Base-by-base conservation (phyloP, 73 alveolate genomes). In the Paramecium sonneborni region DNA sequence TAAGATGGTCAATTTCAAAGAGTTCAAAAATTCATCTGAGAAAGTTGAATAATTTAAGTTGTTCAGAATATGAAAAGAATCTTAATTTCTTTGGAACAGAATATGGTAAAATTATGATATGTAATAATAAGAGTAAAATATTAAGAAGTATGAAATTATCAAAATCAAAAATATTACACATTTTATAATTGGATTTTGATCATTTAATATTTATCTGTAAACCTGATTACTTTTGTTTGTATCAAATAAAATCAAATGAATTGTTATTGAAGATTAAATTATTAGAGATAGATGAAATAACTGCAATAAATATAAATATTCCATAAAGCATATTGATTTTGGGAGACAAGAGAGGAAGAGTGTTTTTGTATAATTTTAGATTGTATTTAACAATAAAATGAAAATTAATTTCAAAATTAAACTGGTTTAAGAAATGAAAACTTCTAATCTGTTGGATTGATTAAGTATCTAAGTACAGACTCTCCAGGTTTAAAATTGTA, bases 401-500 rank as follows among this genome's bases (percentile, higher is more conserved):
- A 62, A 30, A 26, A 62, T 12, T 3, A n/a, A 52, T 52, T 18
- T 62, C 84, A 62, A 62, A 62, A 62, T 62, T 62, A 62, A 11
- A 21, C 84, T 62, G 39, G 24, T 72, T 72, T 72, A 35, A 72
- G 86, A 37, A 72, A 88, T n/a, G 91, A 56, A 48, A 88, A 88
- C 24, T 57, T 70, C 20, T 57, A 20, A 57, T 70, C 74, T 37
- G 94, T 56, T 68, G 94, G 94, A 72, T 88, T 88, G 23, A 88
- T 82, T 38, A 88, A 43, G 52, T 88, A 88, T 70, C 74, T 88
- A 12, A 88, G 70, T 14, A 72, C 88, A 12, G 85, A 43, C 35
- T 88, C 94, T 21, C 85, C 85, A 24, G 85, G 87, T 30, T 68
- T 68, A 21, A 69, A 88, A 82, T 88, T 88, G 39, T 88, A 88